These are phyloP conservation scores for Neopestalotiopsis rosae DNA, from an alignment of 2,329 filamentous ascomycete genomes.

Conservation along the genomic window DNA sequence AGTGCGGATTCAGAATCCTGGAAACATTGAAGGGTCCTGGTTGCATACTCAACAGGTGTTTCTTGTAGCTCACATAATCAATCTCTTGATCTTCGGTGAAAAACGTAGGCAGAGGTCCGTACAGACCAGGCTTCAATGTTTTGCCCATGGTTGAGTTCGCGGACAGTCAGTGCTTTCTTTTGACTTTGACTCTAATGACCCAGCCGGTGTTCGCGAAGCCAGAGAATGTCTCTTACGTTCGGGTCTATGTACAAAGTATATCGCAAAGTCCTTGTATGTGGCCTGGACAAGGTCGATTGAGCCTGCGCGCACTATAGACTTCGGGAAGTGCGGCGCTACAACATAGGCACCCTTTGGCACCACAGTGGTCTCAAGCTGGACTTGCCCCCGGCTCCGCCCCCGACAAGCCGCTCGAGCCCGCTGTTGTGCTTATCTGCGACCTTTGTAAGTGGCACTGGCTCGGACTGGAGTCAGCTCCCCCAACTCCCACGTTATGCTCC, in stretches of 20 bases:
- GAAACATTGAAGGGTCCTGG: background rate
- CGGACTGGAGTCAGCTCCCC: background rate
- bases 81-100: conserved; percentile 27
- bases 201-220: no score
- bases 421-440: conserved; percentile 6
- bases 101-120: conserved; percentile 14
- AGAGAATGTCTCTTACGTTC: no score
- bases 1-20: background rate
- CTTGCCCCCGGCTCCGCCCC: no score
- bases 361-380: background rate
- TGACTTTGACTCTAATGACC: background rate
- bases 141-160: background rate
- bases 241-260: no score
- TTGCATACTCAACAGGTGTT: conserved; percentile 28
- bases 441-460: background rate
- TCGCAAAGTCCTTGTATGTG: no score
- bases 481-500: background rate
- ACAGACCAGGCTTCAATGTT: conserved; percentile 5
- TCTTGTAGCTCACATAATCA: conserved; percentile 29
- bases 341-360: background rate
- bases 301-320: background rate
- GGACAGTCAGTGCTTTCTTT: background rate
- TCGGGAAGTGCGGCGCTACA: background rate
- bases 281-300: background rate
- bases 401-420: background rate